Base-by-base conservation (phyloP, 2,329 filamentous ascomycete species). In the Pochonia chlamydosporia region DNA sequence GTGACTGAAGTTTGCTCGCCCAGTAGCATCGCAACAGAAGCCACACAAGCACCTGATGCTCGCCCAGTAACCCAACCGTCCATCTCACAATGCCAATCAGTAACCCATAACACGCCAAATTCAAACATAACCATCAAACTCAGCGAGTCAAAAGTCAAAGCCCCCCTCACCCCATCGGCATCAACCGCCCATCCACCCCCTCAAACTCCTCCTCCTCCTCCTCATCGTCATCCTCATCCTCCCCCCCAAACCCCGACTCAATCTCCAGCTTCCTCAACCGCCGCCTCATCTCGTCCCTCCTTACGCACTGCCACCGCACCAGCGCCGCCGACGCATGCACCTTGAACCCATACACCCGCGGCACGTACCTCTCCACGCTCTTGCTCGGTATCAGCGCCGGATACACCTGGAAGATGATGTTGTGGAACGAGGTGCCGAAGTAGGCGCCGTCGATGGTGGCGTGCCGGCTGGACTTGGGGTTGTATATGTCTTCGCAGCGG, bases 331-430 rank as follows among this genome's bases (percentile, higher is more conserved):
- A 80, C 4, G 90, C 88, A 69, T 99, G 93, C 5, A 99, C 90
- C 62, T 89, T 89, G 76, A 99, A 99, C 28, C 93, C 93, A 66
- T 93, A 99, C 51, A 95, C 86, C 49, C 87, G 82, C 21, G 93
- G 93, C 48, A 92, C 81, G 69, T 97, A 96, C 56, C 93, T 82
- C 54, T 89, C 84, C 52, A 84, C 76, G 57, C 82, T 89, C 77
- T 97, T 99, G 56, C 82, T 75, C 3, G 93, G 93, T 44, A 95
- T 82, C 57, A 99, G 78, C 21, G 87, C 83, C 5, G 93, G 92
- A 65, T 97, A 97, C 47, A 99, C 93, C 68, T 99, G 93, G 75
- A 99, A 97, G 52, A 99, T 82, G 69, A 99, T 96, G 71, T 96
- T 96, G 76, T 96, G 92, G 76, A 99, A 99, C 3, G 89, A 95